These are phyloP conservation scores for Gymnopilus dilepis DNA, from an alignment of 768 basidiomycete species.

Conservation along the genomic window DNA sequence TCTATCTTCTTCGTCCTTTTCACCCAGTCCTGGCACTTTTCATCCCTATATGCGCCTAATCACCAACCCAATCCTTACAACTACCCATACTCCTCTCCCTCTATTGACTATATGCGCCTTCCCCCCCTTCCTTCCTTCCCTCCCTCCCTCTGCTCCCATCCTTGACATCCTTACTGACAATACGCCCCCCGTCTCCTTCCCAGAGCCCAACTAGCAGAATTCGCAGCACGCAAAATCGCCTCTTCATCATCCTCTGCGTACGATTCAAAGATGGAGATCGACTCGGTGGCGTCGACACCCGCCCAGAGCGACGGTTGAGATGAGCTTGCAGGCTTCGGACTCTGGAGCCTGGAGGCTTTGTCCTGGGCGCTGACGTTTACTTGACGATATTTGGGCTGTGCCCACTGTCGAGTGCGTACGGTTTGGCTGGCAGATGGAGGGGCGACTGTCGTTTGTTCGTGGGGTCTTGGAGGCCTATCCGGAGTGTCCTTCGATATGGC, in stretches of 20 bases:
- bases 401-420: no score
- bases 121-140: neutral
- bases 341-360: no score
- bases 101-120: no score
- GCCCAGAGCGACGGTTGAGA: slow-evolving; percentile 25
- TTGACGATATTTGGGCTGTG: no score
- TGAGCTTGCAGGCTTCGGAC: neutral
- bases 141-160: neutral
- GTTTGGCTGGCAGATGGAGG: no score
- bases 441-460: no score
- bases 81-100: no score
- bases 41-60: no score
- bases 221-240: slow-evolving; percentile 48
- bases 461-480: no score
- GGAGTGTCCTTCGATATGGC: no score
- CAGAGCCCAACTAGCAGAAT: slow-evolving; percentile 61
- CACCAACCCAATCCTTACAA: no score
- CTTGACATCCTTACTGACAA: neutral
- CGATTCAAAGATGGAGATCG: slow-evolving; percentile 64
- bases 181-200: neutral
- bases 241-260: slow-evolving; percentile 29
- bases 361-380: no score
- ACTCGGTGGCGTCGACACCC: slow-evolving; percentile 79
- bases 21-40: neutral
- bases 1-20: neutral